phyloP scores from a whole-genome alignment of 2,329 filamentous ascomycete genomes.

The Aschersonia sp. region DNA sequence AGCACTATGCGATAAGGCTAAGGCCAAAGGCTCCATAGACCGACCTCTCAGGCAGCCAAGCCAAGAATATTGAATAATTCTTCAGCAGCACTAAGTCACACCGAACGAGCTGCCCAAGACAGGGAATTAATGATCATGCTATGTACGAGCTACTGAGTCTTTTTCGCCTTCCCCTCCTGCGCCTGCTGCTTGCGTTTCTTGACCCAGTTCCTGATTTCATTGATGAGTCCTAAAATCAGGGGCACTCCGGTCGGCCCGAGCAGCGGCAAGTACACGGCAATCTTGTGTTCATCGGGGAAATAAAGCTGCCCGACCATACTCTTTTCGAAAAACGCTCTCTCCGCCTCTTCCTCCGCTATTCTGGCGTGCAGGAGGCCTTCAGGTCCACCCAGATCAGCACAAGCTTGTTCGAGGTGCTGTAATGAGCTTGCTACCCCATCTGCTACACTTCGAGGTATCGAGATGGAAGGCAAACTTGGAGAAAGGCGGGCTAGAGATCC shows the following conservation, averaged over 20 bases:
- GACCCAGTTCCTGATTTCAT: conserved; percentile 57
- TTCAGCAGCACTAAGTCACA: too few relatives aligned
- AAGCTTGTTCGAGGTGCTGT: conserved; percentile 61
- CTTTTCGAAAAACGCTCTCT: conserved; percentile 94
- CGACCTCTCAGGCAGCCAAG: too few relatives aligned
- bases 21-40: too few relatives aligned
- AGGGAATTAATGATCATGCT: background rate
- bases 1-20: too few relatives aligned
- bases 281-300: conserved; percentile 96
- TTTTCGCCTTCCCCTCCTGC: conserved; percentile 23
- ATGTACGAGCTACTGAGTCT: conserved; percentile 12
- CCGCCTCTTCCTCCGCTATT: conserved; percentile 75
- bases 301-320: conserved; percentile 98
- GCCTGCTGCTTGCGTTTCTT: conserved; percentile 30
- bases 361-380: conserved; percentile 68
- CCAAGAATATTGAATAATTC: too few relatives aligned
- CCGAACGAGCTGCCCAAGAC: too few relatives aligned
- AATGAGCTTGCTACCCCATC: conserved; percentile 73
- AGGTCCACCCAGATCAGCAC: conserved; percentile 49
- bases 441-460: conserved; percentile 77
- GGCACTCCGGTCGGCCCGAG: conserved; percentile 86
- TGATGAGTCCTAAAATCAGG: conserved; percentile 67
- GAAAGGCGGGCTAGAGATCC: conserved; percentile 84
- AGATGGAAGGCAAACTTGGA: conserved; percentile 72
- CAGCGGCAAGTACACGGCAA: conserved; percentile 87